These are phyloP conservation scores for Oryza rufipogon DNA, from an alignment of 176 grass and related monocot species.

Conservation along the genomic window DNA sequence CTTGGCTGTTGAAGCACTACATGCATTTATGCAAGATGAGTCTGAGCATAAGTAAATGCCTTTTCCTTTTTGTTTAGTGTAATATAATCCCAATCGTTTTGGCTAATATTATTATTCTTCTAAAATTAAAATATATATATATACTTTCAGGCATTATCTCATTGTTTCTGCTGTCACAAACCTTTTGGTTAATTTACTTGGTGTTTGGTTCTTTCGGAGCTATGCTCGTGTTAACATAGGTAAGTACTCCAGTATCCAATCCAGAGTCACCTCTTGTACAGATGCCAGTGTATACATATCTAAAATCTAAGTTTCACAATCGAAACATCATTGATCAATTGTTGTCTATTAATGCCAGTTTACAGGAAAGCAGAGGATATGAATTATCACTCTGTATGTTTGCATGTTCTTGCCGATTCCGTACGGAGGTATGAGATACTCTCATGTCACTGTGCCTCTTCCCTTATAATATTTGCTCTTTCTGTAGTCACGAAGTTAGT, in stretches of 20 bases:
- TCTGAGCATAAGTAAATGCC: conserved; percentile 94
- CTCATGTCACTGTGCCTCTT: conserved; percentile 5
- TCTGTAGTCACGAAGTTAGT: neutral
- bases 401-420: conserved; percentile 96
- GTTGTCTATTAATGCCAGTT: conserved; percentile 48
- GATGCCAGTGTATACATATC: neutral
- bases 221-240: conserved; percentile 93
- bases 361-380: conserved; percentile 98
- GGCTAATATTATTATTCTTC: neutral
- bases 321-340: neutral
- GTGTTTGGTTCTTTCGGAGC: conserved; percentile 95
- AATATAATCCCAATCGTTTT: neutral
- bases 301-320: neutral
- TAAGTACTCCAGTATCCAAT: conserved; percentile 28
- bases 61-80: neutral
- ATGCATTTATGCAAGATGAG: conserved; percentile 98
- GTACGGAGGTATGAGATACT: conserved; percentile 67
- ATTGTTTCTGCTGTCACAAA: conserved; percentile 95
- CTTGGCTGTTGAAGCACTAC: conserved; percentile 90
- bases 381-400: conserved; percentile 94
- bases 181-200: conserved; percentile 95
- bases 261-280: conserved; percentile 17
- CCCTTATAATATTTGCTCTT: neutral
- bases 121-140: neutral
- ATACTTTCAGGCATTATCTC: conserved; percentile 75